Percentiles rank a stretch among this genome's conserved stretches.
These are phyloP conservation scores for Picea abies DNA, from an alignment of 83 land plant genomes.

Conservation along the genomic window DNA sequence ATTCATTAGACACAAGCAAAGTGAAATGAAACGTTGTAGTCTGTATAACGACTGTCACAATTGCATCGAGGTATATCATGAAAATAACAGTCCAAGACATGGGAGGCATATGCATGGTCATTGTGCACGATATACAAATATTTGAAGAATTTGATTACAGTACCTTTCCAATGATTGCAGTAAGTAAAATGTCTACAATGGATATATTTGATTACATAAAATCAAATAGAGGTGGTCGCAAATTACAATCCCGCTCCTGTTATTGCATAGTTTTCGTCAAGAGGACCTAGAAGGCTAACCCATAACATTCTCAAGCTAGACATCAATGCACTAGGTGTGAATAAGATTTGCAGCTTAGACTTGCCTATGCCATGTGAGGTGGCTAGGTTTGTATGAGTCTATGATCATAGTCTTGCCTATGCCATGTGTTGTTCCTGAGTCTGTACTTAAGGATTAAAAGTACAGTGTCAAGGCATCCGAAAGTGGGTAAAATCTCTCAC, in stretches of 20 bases:
- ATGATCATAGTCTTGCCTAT: too few relatives aligned
- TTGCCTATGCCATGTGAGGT: too few relatives aligned
- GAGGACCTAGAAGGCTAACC: conserved; percentile 74
- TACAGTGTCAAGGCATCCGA: too few relatives aligned
- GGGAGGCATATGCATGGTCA: conserved; percentile 56
- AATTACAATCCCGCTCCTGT: conserved; percentile 57
- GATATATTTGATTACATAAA: conserved; percentile 57
- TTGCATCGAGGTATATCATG: conserved; percentile 33
- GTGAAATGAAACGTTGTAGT: conserved; percentile 55
- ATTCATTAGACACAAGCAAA: conserved; percentile 46
- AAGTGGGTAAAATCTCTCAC: too few relatives aligned
- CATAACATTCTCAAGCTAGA: conserved; percentile 79
- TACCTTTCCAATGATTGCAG: conserved; percentile 49
- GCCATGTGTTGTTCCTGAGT: too few relatives aligned
- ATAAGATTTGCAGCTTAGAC: too few relatives aligned
- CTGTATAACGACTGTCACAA: conserved; percentile 30
- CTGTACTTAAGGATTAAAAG: too few relatives aligned
- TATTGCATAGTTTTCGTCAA: conserved; percentile 70
- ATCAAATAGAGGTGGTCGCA: conserved; percentile 29
- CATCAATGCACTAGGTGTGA: too few relatives aligned
- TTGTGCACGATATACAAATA: conserved; percentile 33
- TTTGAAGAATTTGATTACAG: conserved; percentile 54
- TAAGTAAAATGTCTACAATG: conserved; percentile 29
- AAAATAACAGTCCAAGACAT: conserved; percentile 48
- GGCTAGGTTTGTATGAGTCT: too few relatives aligned